These are phyloP conservation scores for Cordyceps cicadae DNA, from an alignment of 2,329 filamentous ascomycete genomes.

Conservation along the genomic window DNA sequence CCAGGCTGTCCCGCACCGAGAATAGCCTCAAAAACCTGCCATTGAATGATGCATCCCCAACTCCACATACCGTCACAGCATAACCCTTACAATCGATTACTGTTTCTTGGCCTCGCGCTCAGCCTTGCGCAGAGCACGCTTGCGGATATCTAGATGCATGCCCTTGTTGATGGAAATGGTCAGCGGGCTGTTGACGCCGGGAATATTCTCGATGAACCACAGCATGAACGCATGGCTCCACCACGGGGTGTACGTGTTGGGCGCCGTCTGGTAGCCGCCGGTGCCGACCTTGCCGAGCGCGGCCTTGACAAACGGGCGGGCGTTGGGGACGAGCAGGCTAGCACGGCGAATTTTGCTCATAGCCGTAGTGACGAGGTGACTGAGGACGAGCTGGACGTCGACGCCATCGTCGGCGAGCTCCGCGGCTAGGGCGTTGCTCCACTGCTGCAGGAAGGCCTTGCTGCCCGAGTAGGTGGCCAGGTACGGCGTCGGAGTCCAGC, in stretches of 20 bases:
- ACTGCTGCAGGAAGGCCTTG: slow-evolving; percentile 97
- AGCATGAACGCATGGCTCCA: slow-evolving; percentile 89
- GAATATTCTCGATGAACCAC: slow-evolving; percentile 61
- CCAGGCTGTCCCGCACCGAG: no score
- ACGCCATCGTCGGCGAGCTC: slow-evolving; percentile 77
- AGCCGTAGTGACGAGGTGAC: slow-evolving; percentile 86
- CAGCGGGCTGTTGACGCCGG: slow-evolving; percentile 40
- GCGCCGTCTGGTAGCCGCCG: slow-evolving; percentile 68
- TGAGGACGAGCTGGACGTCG: slow-evolving; percentile 83
- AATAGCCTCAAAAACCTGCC: neutral
- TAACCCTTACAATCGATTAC: slow-evolving; percentile 15
- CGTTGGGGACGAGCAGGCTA: slow-evolving; percentile 69
- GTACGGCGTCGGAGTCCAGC: slow-evolving; percentile 82
- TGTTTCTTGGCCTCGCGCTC: slow-evolving; percentile 72
- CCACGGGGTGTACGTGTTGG: slow-evolving; percentile 82
- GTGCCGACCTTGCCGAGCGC: slow-evolving; percentile 74
- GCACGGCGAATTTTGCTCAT: slow-evolving; percentile 93
- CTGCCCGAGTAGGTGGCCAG: slow-evolving; percentile 94
- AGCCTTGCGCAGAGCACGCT: slow-evolving; percentile 72
- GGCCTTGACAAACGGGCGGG: slow-evolving; percentile 72
- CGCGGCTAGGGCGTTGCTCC: slow-evolving; percentile 77
- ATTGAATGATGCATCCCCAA: neutral
- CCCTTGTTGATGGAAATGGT: slow-evolving; percentile 44
- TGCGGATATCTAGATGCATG: slow-evolving; percentile 79
- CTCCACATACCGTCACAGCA: neutral